phyloP scores from a whole-genome alignment of 2,329 filamentous ascomycete genomes.

The Paraconiothyrium brasiliense region DNA sequence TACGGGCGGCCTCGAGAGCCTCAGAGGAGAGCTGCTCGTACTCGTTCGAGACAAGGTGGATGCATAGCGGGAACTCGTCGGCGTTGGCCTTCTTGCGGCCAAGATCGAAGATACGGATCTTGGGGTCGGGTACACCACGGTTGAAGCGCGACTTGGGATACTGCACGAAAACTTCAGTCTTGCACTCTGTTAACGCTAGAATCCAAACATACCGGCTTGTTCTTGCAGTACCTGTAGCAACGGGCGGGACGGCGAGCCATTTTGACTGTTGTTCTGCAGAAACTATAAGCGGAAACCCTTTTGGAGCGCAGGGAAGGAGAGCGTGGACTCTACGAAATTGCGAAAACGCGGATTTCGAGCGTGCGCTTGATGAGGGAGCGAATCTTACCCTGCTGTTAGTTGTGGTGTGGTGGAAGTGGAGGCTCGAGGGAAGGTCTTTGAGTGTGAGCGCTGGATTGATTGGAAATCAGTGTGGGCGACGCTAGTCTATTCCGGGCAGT shows the following conservation, averaged over 20 bases:
- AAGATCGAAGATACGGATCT: constrained; percentile 97
- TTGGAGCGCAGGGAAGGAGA: constrained; percentile 13
- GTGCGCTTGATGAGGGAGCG: not conserved
- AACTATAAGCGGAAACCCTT: constrained; percentile 50
- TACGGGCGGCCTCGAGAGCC: constrained; percentile 99
- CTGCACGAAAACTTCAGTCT: constrained; percentile 66
- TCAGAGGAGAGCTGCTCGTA: constrained; percentile 99
- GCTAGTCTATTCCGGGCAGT: constrained; percentile 17
- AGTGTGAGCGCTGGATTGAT: constrained; percentile 22
- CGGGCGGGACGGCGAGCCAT: constrained; percentile 99
- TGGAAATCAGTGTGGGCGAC: constrained; percentile 29
- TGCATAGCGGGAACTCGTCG: constrained; percentile 97
- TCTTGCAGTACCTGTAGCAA: constrained; percentile 99
- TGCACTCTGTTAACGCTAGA: constrained; percentile 14
- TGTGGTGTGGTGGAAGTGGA: constrained; percentile 31
- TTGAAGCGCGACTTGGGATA: constrained; percentile 99
- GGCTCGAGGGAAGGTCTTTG: constrained; percentile 27
- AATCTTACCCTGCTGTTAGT: constrained; percentile 43
- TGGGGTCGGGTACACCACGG: constrained; percentile 89
- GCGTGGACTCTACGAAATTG: constrained; percentile 13
- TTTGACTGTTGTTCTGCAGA: constrained; percentile 71
- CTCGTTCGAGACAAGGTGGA: constrained; percentile 99
- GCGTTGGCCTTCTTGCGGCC: constrained; percentile 98
- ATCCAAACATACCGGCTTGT: constrained; percentile 77
- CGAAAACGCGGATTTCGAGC: constrained; percentile 7